phyloP scores from a whole-genome alignment of 208 protist genomes.

The Crithidia acanthocephali region DNA sequence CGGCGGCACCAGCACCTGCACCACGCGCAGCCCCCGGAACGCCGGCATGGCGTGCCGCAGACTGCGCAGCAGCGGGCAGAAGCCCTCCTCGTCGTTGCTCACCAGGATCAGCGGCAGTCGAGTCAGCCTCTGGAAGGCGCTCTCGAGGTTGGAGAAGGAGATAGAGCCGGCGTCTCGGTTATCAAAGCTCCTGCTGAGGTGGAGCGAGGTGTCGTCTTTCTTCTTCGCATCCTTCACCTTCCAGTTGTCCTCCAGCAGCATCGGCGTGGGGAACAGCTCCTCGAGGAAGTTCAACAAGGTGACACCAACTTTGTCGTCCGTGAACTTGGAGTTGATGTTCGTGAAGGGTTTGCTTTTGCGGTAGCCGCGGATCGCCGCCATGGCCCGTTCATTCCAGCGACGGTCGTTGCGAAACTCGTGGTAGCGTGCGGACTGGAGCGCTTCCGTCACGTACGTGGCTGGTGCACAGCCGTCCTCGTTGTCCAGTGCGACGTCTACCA shows the following conservation, averaged over 20 bases:
- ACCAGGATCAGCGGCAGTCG: conserved; percentile 19
- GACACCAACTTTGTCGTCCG: neutral
- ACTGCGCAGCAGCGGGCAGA: conserved; percentile 28
- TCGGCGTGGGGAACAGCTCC: conserved; percentile 22
- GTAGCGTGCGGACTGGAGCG: conserved; percentile 2
- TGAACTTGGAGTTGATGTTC: conserved; percentile 31
- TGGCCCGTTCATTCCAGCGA: neutral
- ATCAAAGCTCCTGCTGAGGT: neutral
- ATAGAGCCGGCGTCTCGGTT: too few relatives aligned
- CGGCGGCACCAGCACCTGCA: conserved; percentile 25
- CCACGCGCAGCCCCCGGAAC: conserved; percentile 14
- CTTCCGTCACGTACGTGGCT: conserved; percentile 22
- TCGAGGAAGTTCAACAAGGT: conserved; percentile 15
- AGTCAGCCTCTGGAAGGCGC: conserved; percentile 1
- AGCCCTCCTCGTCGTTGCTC: conserved; percentile 32
- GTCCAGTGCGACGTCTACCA: conserved; percentile 26
- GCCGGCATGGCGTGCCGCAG: conserved; percentile 15
- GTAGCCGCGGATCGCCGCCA: conserved; percentile 14
- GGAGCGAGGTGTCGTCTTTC: neutral
- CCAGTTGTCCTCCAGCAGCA: conserved; percentile 19
- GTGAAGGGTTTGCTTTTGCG: conserved; percentile 7
- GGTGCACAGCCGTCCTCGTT: conserved; percentile 31
- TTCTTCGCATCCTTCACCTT: neutral
- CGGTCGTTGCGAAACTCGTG: conserved; percentile 19
- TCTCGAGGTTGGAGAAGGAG: neutral